Evolutionary conservation across 2,329 filamentous ascomycete genomes (phyloP).

Genomic region (Curvularia sp.): DNA sequence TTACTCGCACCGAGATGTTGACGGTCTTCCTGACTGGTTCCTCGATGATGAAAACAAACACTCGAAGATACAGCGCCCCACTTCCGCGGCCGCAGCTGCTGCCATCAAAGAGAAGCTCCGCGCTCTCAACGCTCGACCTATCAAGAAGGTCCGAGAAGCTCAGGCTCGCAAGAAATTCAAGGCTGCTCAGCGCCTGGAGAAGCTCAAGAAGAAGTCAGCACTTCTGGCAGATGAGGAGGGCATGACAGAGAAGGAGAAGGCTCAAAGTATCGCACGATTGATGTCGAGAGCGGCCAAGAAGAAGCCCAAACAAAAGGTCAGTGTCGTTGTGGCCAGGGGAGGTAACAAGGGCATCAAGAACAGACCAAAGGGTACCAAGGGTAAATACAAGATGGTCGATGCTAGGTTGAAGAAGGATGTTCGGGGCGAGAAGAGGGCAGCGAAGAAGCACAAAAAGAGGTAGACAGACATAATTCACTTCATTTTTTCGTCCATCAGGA

Average conservation of each 20-base stretch:
- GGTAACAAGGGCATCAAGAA: conserved; percentile 85
- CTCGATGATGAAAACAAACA: conserved; percentile 88
- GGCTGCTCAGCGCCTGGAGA: conserved; percentile 87
- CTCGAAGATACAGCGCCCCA: conserved; percentile 84
- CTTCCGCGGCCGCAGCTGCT: conserved; percentile 84
- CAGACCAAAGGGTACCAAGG: conserved; percentile 89
- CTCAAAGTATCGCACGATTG: conserved; percentile 79
- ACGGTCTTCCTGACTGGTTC: conserved; percentile 97
- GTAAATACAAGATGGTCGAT: conserved; percentile 97
- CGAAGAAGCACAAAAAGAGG: conserved; percentile 70
- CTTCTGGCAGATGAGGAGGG: conserved; percentile 86
- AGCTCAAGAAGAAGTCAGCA: conserved; percentile 96
- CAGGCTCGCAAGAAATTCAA: conserved; percentile 97
- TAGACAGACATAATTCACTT: conserved; percentile 1
- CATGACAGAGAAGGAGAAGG: conserved; percentile 96
- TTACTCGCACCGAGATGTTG: conserved; percentile 85
- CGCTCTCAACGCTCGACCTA: conserved; percentile 91
- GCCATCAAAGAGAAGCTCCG: conserved; percentile 95
- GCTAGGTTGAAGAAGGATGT: conserved; percentile 96
- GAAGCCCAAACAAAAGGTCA: conserved; percentile 83
- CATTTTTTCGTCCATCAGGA: not conserved
- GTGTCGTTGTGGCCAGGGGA: conserved; percentile 87
- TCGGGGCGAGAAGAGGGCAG: conserved; percentile 79
- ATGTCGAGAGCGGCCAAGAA: conserved; percentile 83
- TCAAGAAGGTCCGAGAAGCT: conserved; percentile 98